Evolutionary conservation across 2,329 filamentous ascomycete species (phyloP), one percentile per base, ranked within the genome.

Genomic region (Phialocephala subalpina): DNA sequence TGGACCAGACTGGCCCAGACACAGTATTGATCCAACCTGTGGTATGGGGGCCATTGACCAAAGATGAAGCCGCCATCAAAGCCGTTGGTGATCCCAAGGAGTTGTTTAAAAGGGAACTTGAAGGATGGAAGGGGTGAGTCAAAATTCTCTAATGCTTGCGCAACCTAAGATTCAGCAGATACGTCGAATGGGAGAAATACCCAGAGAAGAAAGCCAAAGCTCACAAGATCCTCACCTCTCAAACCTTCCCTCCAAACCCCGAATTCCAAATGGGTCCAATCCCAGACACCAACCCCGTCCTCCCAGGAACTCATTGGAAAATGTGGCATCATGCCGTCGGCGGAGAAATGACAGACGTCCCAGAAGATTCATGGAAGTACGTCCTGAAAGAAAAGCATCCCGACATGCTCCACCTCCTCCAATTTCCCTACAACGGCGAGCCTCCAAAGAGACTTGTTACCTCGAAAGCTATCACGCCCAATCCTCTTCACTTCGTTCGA

Each of bases 171-270:
- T 65, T 18, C n/a, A 27, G 14, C 27, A 63, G 67, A 42, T 92
- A 90, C 67, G 81, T 92, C 6, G 89, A 91, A 72, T 91, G 89
- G 89, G 89, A 91, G 73, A 82, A 86, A 14, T 90, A 91, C 62
- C 89, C 90, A 0, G 87, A 90, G 57, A 92, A 91, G 77, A 90
- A 90, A 66, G 69, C 56, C 20, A 62, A 56, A 56, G 68, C 66
- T 1, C 33, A 61, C 22, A 49, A 64, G 22, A 58, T 71, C 58
- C 70, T 75, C 8, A 68, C 69, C 42, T 20, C 70, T 22, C 58
- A 64, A 29, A 63, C 47, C 2, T 68, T 68, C 27, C 62, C 65
- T 25, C 61, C 60, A 36, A 60, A 65, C 63, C 85, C 86, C 0
- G 87, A 89, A 67, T 89, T 83, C 66, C 85, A 87, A 68, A 78